phyloP scores from a whole-genome alignment of 805 yeast genomes.

The Candida krabiensis region DNA sequence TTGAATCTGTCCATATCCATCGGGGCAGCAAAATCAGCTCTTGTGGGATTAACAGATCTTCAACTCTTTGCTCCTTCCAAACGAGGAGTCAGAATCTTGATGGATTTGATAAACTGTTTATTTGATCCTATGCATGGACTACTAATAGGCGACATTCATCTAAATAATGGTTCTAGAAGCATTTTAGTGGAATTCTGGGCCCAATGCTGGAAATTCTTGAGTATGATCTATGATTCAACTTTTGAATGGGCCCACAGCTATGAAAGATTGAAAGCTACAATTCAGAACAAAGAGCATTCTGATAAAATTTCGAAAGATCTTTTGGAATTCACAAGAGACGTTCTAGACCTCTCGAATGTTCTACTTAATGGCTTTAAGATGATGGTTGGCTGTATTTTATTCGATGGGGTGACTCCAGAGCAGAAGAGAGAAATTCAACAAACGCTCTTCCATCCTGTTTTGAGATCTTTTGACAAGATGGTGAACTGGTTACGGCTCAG shows the following conservation, averaged over 20 bases:
- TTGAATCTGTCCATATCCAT: conserved; percentile 46
- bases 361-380: conserved; percentile 65
- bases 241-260: conserved; percentile 65
- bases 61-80: conserved; percentile 23
- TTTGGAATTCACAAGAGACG: conserved; percentile 79
- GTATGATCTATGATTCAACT: conserved; percentile 65
- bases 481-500: conserved; percentile 82
- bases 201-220: conserved; percentile 68
- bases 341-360: conserved; percentile 71
- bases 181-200: conserved; percentile 58
- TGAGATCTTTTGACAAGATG: conserved; percentile 65
- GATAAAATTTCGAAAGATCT: conserved; percentile 25
- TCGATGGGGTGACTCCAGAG: conserved; percentile 18
- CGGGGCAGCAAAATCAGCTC: conserved; percentile 37
- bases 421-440: conserved; percentile 22
- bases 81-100: conserved; percentile 66
- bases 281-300: conserved; percentile 19
- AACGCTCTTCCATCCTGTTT: conserved; percentile 49
- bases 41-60: conserved; percentile 15
- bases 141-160: conserved; percentile 20
- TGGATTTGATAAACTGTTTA: conserved; percentile 67
- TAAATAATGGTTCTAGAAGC: conserved; percentile 15
- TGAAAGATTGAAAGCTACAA: conserved; percentile 25
- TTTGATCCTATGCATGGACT: conserved; percentile 69
- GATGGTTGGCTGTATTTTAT: conserved; percentile 32